phyloP scores from a whole-genome alignment of 768 basidiomycete species.

The Hypsizygus marmoreus region DNA sequence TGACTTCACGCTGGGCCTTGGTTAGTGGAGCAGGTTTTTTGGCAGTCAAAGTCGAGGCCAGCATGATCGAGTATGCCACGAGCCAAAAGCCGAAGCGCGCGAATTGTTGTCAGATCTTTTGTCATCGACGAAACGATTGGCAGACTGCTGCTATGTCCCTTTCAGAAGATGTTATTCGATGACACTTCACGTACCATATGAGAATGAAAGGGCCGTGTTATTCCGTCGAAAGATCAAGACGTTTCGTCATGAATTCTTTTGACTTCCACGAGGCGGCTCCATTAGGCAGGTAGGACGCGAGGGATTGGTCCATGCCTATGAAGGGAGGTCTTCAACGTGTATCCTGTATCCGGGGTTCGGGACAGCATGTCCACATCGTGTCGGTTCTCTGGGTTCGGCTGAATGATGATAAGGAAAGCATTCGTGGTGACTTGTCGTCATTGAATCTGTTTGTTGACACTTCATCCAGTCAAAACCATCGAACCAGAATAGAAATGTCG shows the following conservation, averaged over 20 bases:
- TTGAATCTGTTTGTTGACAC: constrained; percentile 4
- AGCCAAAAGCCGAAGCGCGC: constrained; percentile 53
- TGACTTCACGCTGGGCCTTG: constrained; percentile 59
- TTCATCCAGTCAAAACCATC: constrained; percentile 1
- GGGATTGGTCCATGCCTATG: constrained; percentile 46
- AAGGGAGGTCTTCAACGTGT: constrained; percentile 58
- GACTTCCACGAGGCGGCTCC: constrained; percentile 19
- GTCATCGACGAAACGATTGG: constrained; percentile 24
- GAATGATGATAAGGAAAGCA: constrained; percentile 57
- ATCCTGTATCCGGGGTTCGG: constrained; percentile 65
- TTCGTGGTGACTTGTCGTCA: constrained; percentile 16
- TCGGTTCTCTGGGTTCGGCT: constrained; percentile 56
- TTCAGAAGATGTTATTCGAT: constrained; percentile 11
- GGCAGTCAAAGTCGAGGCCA: constrained; percentile 57
- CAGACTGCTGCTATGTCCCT: constrained; percentile 18
- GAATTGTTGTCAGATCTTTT: constrained; percentile 38
- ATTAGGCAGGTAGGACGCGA: constrained; percentile 59
- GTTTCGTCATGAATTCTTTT: constrained; percentile 29
- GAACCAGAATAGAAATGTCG: constrained; percentile 11
- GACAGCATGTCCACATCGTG: constrained; percentile 70
- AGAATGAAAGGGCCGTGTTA: constrained; percentile 14
- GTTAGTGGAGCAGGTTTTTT: constrained; percentile 74
- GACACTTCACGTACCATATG: constrained; percentile 12
- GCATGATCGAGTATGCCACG: constrained; percentile 72
- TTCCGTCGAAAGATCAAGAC: constrained; percentile 24